These are phyloP conservation scores for Aureobasidium namibiae DNA, from an alignment of 2,329 filamentous ascomycete species.

Conservation along the genomic window DNA sequence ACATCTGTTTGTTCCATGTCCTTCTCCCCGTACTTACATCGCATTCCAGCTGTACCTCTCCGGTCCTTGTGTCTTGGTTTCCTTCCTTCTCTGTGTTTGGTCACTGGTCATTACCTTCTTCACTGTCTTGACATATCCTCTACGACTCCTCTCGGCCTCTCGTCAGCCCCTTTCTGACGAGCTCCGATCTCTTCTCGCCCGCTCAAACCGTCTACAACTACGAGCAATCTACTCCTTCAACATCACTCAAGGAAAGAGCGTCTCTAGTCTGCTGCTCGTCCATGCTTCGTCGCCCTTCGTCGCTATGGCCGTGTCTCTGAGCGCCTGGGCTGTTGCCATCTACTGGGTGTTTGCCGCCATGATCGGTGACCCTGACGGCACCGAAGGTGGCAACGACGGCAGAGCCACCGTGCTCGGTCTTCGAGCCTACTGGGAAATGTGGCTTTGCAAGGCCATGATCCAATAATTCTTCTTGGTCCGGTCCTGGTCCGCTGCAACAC, in stretches of 20 bases:
- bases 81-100: slow-evolving; percentile 46
- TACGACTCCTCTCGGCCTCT: slow-evolving; percentile 40
- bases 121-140: slow-evolving; percentile 43
- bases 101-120: slow-evolving; percentile 44
- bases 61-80: slow-evolving; percentile 46
- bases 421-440: slow-evolving; percentile 52
- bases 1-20: neutral
- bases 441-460: slow-evolving; percentile 31
- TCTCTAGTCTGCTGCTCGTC: slow-evolving; percentile 42
- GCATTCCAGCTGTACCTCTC: slow-evolving; percentile 41
- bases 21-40: slow-evolving; percentile 15
- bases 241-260: slow-evolving; percentile 31
- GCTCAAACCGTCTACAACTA: slow-evolving; percentile 45
- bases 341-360: slow-evolving; percentile 57
- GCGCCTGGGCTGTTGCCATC: slow-evolving; percentile 50
- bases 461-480: neutral
- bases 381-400: slow-evolving; percentile 52
- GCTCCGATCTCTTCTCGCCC: slow-evolving; percentile 44
- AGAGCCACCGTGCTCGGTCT: slow-evolving; percentile 51
- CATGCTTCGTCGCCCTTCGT: slow-evolving; percentile 49
- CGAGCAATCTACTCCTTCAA: slow-evolving; percentile 38
- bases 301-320: slow-evolving; percentile 47
- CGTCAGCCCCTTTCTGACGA: slow-evolving; percentile 42
- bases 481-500: neutral
- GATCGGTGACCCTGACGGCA: slow-evolving; percentile 53